Percentiles rank a stretch among this genome's conserved stretches.
Conservation (phyloP, 2,329 filamentous ascomycete species). For the Botrytis tulipae region DNA sequence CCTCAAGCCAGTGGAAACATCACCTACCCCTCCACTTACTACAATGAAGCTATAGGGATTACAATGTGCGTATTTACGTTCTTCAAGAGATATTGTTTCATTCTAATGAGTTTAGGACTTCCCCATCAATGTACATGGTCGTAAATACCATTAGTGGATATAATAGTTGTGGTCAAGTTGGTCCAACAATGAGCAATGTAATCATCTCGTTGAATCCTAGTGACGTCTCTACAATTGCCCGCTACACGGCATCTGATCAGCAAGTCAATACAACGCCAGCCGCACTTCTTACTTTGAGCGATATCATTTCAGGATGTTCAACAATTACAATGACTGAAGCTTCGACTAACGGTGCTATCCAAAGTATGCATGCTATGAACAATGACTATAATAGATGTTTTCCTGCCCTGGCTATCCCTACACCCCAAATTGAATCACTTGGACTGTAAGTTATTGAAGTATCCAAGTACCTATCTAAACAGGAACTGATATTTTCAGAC, state of each 20-base stretch:
- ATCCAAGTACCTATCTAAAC: background rate
- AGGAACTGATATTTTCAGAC: constrained; percentile 3
- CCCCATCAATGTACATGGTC: constrained; percentile 43
- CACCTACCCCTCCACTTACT: constrained; percentile 25
- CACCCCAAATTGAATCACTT: constrained; percentile 23
- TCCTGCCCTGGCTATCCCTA: constrained; percentile 27
- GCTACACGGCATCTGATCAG: constrained; percentile 27
- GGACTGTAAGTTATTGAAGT: constrained; percentile 25
- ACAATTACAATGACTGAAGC: background rate
- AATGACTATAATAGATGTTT: constrained; percentile 27
- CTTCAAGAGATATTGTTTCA: background rate
- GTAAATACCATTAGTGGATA: constrained; percentile 40
- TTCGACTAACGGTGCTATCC: constrained; percentile 17
- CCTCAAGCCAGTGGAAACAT: constrained; percentile 23
- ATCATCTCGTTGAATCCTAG: constrained; percentile 39
- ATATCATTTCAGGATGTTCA: constrained; percentile 40
- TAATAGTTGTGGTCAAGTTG: constrained; percentile 38
- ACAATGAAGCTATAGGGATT: constrained; percentile 20
- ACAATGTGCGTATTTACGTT: constrained; percentile 23
- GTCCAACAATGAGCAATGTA: constrained; percentile 38
- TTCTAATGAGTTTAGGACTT: constrained; percentile 36
- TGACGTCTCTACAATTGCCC: constrained; percentile 41
- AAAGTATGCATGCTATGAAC: constrained; percentile 22
- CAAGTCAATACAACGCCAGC: constrained; percentile 29
- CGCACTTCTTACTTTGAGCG: constrained; percentile 39